phyloP scores from a whole-genome alignment of 495 filamentous ascomycete genomes.

The Penicillium goetzii region DNA sequence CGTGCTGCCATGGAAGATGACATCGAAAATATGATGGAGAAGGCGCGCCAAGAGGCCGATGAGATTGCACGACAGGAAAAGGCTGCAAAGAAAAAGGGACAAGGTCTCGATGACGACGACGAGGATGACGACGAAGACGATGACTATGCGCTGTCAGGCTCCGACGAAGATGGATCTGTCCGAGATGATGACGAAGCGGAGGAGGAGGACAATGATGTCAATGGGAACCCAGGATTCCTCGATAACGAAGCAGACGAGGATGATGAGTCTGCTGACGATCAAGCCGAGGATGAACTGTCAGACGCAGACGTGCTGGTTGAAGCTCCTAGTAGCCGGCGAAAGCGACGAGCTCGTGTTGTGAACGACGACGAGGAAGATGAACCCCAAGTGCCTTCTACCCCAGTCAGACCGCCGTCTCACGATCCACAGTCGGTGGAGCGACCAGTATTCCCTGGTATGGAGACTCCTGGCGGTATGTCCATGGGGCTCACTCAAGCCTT shows the following conservation, averaged over 20 bases:
- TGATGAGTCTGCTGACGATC: constrained; percentile 41
- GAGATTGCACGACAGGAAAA: constrained; percentile 78
- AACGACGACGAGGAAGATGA: constrained; percentile 58
- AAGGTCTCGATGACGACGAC: constrained; percentile 59
- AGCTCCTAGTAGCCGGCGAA: constrained; percentile 36
- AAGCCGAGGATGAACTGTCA: constrained; percentile 28
- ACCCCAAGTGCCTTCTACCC: constrained; percentile 36
- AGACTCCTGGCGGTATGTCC: constrained; percentile 53
- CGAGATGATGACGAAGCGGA: constrained; percentile 38
- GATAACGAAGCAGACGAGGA: constrained; percentile 48
- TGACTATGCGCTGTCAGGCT: constrained; percentile 58
- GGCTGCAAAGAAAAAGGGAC: constrained; percentile 62
- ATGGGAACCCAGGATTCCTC: constrained; percentile 38
- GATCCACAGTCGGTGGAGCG: constrained; percentile 39
- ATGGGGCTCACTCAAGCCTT: constrained; percentile 91
- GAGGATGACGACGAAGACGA: constrained; percentile 65
- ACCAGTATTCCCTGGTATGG: constrained; percentile 58
- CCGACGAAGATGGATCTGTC: constrained; percentile 51
- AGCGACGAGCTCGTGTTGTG: constrained; percentile 46
- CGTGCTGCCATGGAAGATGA: constrained; percentile 76
- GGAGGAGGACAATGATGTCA: constrained; percentile 43
- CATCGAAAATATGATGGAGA: constrained; percentile 85
- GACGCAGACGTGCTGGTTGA: constrained; percentile 30
- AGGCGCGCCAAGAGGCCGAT: constrained; percentile 77
- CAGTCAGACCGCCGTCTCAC: constrained; percentile 36